These are phyloP conservation scores for Glonium stellatum DNA, from an alignment of 495 filamentous ascomycete genomes.

Conservation along the genomic window DNA sequence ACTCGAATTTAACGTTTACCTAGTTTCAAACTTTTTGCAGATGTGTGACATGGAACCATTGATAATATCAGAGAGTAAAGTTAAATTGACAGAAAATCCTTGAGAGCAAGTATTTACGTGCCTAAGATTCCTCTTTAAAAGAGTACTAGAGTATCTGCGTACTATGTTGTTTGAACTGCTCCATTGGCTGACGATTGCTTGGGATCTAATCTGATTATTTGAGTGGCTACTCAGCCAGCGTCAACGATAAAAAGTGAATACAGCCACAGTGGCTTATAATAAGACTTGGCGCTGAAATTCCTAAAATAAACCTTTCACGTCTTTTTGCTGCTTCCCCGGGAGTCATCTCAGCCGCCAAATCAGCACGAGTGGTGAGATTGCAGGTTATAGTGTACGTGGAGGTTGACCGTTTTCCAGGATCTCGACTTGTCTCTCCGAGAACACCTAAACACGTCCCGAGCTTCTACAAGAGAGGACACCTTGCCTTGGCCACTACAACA, in stretches of 20 bases:
- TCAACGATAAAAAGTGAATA: neutral
- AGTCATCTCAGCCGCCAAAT: neutral
- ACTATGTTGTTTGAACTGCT: too few relatives aligned
- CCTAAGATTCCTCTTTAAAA: too few relatives aligned
- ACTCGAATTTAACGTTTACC: too few relatives aligned
- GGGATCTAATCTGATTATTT: neutral
- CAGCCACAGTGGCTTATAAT: neutral
- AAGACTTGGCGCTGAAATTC: neutral
- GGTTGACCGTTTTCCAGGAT: neutral
- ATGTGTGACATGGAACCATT: too few relatives aligned
- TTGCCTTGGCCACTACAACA: neutral
- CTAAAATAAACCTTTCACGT: neutral
- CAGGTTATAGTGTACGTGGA: neutral
- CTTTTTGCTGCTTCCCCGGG: neutral
- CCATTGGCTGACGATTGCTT: too few relatives aligned
- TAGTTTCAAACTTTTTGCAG: too few relatives aligned
- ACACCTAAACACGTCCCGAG: neutral
- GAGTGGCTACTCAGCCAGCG: neutral
- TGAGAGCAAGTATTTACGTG: too few relatives aligned
- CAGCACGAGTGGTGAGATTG: neutral
- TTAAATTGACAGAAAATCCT: too few relatives aligned
- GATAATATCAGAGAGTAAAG: too few relatives aligned
- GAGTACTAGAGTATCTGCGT: too few relatives aligned
- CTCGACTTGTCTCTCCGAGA: neutral
- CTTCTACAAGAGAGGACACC: conserved; percentile 3